Evolutionary conservation across 2,329 filamentous ascomycete species (phyloP), one percentile per base, ranked within the genome.

Genomic region (Diaporthe caulivora): DNA sequence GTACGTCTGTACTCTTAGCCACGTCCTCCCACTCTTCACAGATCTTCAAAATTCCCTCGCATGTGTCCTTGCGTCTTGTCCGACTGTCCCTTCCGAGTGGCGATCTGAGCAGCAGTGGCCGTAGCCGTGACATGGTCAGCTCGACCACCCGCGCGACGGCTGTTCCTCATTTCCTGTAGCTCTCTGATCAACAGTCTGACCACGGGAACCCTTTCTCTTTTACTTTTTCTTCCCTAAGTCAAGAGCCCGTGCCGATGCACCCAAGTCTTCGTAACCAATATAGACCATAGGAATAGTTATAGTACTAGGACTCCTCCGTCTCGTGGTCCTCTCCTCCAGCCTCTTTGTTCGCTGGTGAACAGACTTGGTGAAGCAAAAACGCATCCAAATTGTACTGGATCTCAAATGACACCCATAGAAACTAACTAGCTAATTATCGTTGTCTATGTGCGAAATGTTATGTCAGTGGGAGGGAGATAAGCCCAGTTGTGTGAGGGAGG

Each of bases 11-110:
- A 72, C 86, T 87, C 72, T 84, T 87, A 4, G 83, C 85, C 60
- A 87, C 79, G 24, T 84, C 83, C 78, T 88, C 84, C 79, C 86
- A 89, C 64, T 85, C 86, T 10, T 84, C 81, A n/a, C 86, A 84
- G 7, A 86, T 84, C 75, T 87, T 83, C 42, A 81, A 72, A 64
- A 87, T 88, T 17, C 80, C 79, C 55, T 89, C 84, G 29, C 90
- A 82, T 80, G 90, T 90, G 0, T 80, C 77, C 76, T 82, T 86
- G 29, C 91, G 84, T 6, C 76, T 81, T 1, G 78, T 77, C 78
- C 86, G 90, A 0, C 87, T 87, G 79, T 91, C 89, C 0, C 83
- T 87, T 0, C 89, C 89, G 15, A 91, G 81, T 0, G 88, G 83
- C 18, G 88, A 84, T 40, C 89, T 81, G 10, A 91, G 76, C 4